Conservation (phyloP, 768 basidiomycete genomes). For the Tylopilus vinaceipallidus region DNA sequence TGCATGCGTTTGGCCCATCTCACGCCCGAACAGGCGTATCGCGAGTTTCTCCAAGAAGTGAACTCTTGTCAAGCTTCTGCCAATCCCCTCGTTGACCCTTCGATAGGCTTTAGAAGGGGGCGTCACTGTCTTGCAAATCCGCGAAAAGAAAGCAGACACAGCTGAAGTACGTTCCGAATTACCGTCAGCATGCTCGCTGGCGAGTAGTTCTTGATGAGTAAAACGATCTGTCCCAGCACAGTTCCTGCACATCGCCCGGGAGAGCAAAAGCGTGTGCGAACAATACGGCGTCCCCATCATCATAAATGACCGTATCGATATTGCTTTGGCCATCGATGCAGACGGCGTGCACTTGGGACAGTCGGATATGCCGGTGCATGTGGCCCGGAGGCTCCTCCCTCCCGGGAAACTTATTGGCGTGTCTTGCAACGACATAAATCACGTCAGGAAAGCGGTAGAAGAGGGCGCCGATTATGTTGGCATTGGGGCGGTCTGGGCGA, state of each 20-base stretch:
- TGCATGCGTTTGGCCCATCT: too few relatives aligned
- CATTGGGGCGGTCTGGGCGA: conserved; percentile 81
- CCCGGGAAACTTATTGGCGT: conserved; percentile 73
- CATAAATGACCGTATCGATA: conserved; percentile 87
- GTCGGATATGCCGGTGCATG: conserved; percentile 70
- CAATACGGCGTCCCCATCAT: conserved; percentile 78
- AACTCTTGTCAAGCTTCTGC: neutral
- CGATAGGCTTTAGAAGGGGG: conserved; percentile 76
- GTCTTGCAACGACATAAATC: conserved; percentile 66
- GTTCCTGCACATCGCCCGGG: conserved; percentile 75
- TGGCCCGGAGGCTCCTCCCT: conserved; percentile 70
- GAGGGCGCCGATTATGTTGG: conserved; percentile 84
- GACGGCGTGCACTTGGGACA: conserved; percentile 90
- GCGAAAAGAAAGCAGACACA: conserved; percentile 84
- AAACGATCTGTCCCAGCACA: conserved; percentile 26
- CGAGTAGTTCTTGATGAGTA: neutral
- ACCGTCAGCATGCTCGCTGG: neutral
- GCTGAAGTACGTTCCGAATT: conserved; percentile 55
- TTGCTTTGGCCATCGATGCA: conserved; percentile 74
- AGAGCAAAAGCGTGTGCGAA: conserved; percentile 69
- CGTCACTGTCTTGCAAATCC: conserved; percentile 85
- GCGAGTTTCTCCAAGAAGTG: conserved; percentile 74
- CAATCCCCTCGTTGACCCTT: neutral
- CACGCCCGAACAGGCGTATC: conserved; percentile 62
- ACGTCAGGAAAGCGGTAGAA: conserved; percentile 59